Evolutionary conservation across 805 yeast species (phyloP).

Genomic region (Debaryomyces tyrocola): DNA sequence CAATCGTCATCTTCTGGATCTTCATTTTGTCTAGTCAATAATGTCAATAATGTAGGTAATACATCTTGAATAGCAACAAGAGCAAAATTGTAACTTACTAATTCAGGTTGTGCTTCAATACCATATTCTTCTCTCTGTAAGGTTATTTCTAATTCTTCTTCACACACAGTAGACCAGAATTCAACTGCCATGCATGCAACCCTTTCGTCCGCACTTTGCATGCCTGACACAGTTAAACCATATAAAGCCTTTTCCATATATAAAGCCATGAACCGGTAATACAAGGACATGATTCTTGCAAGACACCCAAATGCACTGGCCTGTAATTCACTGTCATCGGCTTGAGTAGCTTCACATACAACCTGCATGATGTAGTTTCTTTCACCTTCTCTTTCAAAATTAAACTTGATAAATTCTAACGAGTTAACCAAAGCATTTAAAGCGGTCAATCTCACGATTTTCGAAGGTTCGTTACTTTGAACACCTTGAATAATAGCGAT

Average conservation of each 20-base stretch:
- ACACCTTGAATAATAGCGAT: slow-evolving; percentile 98
- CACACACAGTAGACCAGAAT: slow-evolving; percentile 99
- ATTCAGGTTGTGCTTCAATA: slow-evolving; percentile 42
- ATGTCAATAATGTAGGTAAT: slow-evolving; percentile 76
- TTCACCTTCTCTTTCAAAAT: slow-evolving; percentile 92
- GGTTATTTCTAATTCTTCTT: slow-evolving; percentile 85
- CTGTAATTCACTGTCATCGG: slow-evolving; percentile 75
- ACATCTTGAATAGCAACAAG: slow-evolving; percentile 80
- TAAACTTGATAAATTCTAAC: slow-evolving; percentile 80
- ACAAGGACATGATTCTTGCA: slow-evolving; percentile 85
- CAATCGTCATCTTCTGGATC: slow-evolving; percentile 95
- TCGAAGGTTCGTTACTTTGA: slow-evolving; percentile 73
- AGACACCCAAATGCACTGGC: slow-evolving; percentile 95
- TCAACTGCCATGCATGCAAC: slow-evolving; percentile 99
- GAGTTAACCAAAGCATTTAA: slow-evolving; percentile 89
- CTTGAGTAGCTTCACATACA: slow-evolving; percentile 98
- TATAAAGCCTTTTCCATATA: slow-evolving; percentile 97
- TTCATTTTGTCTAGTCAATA: slow-evolving; percentile 86
- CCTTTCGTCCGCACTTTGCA: slow-evolving; percentile 79
- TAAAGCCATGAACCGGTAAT: slow-evolving; percentile 85
- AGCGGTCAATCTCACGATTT: slow-evolving; percentile 82
- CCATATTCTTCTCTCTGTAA: slow-evolving; percentile 64
- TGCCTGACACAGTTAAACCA: slow-evolving; percentile 85
- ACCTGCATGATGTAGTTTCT: slow-evolving; percentile 98
- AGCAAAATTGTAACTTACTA: slow-evolving; percentile 76